Evolutionary conservation across 1,139 yeast species (phyloP).

Genomic region (Kodamaea fungicola): DNA sequence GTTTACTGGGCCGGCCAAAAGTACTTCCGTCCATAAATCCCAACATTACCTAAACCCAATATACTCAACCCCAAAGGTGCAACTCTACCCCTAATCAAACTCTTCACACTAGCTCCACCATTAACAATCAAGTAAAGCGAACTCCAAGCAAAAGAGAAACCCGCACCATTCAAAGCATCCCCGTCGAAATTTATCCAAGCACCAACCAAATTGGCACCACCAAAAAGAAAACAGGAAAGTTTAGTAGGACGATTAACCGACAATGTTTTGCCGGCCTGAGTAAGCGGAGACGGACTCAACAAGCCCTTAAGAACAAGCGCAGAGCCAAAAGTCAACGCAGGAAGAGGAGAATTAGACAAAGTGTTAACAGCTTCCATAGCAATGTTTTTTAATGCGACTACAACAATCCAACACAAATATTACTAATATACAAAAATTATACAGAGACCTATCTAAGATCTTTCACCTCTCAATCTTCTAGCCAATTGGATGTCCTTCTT

Average conservation of each 20-base stretch:
- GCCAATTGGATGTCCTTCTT: conserved; percentile 99
- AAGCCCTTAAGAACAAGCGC: conserved; percentile 17
- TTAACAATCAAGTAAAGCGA: conserved; percentile 72
- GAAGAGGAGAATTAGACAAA: conserved; percentile 13
- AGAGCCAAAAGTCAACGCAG: conserved; percentile 19
- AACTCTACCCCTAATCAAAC: conserved; percentile 34
- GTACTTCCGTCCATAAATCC: conserved; percentile 67
- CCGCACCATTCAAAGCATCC: conserved; percentile 80
- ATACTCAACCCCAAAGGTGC: conserved; percentile 62
- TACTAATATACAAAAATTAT: conserved; percentile 6
- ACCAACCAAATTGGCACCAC: conserved; percentile 71
- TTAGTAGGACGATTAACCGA: conserved; percentile 34
- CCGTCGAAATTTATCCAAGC: conserved; percentile 80
- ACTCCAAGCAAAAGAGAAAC: conserved; percentile 88
- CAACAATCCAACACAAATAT: conserved; percentile 5
- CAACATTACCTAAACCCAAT: conserved; percentile 61
- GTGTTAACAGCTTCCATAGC: neutral
- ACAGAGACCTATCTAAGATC: conserved; percentile 46
- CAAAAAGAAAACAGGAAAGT: conserved; percentile 38
- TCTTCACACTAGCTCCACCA: conserved; percentile 55
- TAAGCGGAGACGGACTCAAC: conserved; percentile 11
- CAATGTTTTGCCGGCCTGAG: conserved; percentile 22
- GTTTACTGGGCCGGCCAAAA: conserved; percentile 37
- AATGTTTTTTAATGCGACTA: neutral
- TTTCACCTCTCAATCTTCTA: conserved; percentile 98